Evolutionary conservation across 1,284 basidiomycete species (phyloP).

Genomic region (Ustilago cynodontis): DNA sequence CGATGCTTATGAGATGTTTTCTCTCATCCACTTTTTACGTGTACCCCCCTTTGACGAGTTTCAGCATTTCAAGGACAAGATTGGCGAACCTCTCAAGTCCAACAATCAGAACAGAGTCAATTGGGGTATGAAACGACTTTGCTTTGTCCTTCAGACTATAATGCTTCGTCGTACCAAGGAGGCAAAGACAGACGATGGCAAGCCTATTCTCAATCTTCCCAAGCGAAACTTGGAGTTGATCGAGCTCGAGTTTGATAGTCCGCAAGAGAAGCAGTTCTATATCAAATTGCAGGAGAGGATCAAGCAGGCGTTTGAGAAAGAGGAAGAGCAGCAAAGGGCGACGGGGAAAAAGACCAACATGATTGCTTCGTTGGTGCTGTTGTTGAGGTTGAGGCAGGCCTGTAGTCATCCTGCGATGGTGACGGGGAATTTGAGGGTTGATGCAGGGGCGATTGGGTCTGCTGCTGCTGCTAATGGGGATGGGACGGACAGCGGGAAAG

Average conservation of each 20-base stretch:
- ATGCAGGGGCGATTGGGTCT: constrained; percentile 42
- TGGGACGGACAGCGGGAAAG: neutral
- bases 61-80: constrained; percentile 81
- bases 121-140: constrained; percentile 66
- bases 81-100: constrained; percentile 79
- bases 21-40: constrained; percentile 88
- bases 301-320: constrained; percentile 75
- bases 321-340: constrained; percentile 69
- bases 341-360: constrained; percentile 76
- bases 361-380: constrained; percentile 84
- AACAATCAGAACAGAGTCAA: constrained; percentile 61
- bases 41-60: constrained; percentile 86
- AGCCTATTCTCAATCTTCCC: constrained; percentile 86
- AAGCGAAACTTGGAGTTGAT: constrained; percentile 80
- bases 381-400: constrained; percentile 87
- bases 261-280: constrained; percentile 85
- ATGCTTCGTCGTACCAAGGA: constrained; percentile 93
- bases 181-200: constrained; percentile 75
- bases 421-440: constrained; percentile 33
- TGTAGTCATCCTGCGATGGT: constrained; percentile 64
- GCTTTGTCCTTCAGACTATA: constrained; percentile 84
- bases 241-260: constrained; percentile 71
- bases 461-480: constrained; percentile 9
- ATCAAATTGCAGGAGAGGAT: constrained; percentile 81
- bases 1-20: constrained; percentile 87